Conservation (phyloP, 306 rosid species). For the Sesbania bispinosa region DNA sequence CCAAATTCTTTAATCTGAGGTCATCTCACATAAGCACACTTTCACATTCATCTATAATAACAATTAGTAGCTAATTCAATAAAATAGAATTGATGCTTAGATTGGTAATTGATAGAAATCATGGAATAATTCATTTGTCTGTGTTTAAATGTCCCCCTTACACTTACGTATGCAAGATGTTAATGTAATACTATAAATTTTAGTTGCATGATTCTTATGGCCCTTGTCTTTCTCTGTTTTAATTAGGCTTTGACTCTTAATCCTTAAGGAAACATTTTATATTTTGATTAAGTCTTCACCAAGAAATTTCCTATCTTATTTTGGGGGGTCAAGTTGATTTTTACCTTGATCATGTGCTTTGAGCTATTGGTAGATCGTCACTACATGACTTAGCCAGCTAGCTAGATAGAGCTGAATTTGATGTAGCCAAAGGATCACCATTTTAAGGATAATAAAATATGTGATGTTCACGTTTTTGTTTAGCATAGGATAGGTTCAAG, state of each 20-base stretch:
- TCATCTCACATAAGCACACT: background rate
- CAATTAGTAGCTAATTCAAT: background rate
- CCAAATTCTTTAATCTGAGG: background rate
- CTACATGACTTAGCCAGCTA: background rate
- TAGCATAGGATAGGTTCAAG: slow-evolving; percentile 1
- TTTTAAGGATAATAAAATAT: background rate
- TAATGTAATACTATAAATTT: background rate
- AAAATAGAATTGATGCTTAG: background rate
- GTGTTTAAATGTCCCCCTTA: background rate
- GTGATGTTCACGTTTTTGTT: slow-evolving; percentile 23
- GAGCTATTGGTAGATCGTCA: slow-evolving; percentile 6
- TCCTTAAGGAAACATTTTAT: slow-evolving; percentile 35
- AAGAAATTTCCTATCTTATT: background rate
- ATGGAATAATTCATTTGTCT: background rate
- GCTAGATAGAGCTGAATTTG: slow-evolving; percentile 3
- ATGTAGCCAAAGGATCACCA: slow-evolving; percentile 8
- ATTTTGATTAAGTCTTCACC: background rate
- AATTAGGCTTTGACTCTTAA: slow-evolving; percentile 42
- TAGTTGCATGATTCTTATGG: slow-evolving; percentile 19
- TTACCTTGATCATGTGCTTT: background rate
- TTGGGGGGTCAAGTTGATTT: background rate
- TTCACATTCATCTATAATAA: slow-evolving; percentile 18
- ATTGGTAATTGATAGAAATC: background rate
- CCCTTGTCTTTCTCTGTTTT: slow-evolving; percentile 14
- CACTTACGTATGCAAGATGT: slow-evolving; percentile 11